phyloP scores from a whole-genome alignment of 2,329 filamentous ascomycete species.

The Monascus ruber region DNA sequence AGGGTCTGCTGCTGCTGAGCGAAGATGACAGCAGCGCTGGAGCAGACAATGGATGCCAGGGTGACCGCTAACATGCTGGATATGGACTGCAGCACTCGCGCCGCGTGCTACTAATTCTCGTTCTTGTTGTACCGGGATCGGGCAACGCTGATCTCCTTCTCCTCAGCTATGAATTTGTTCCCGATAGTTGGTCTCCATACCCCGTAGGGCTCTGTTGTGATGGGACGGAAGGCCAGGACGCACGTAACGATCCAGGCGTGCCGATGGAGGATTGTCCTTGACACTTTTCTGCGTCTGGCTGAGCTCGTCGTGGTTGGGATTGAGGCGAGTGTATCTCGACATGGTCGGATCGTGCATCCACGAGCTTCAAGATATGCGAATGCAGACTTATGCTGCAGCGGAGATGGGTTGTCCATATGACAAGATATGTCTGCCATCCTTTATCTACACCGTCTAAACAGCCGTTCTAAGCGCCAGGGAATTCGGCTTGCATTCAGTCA shows the following conservation, averaged over 20 bases:
- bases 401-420: no score
- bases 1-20: slow-evolving; percentile 10
- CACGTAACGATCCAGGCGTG: not conserved
- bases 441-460: no score
- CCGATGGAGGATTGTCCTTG: no score
- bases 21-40: slow-evolving; percentile 13
- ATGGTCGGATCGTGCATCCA: no score
- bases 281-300: no score
- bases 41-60: slow-evolving; percentile 12
- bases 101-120: slow-evolving; percentile 8
- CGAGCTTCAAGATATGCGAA: no score
- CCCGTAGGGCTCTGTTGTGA: not conserved
- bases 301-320: no score
- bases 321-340: no score
- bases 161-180: not conserved
- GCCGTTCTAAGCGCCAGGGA: no score
- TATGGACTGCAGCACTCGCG: slow-evolving; percentile 10
- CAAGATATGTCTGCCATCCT: no score
- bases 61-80: slow-evolving; percentile 11
- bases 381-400: no score
- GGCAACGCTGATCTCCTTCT: not conserved
- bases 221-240: not conserved
- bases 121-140: not conserved
- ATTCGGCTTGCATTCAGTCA: no score
- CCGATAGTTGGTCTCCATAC: not conserved